A percentile compares a stretch with the other conserved stretches of the same genome.
These are phyloP conservation scores for Pichia ethanolica DNA, from an alignment of 805 yeast genomes.

Conservation along the genomic window DNA sequence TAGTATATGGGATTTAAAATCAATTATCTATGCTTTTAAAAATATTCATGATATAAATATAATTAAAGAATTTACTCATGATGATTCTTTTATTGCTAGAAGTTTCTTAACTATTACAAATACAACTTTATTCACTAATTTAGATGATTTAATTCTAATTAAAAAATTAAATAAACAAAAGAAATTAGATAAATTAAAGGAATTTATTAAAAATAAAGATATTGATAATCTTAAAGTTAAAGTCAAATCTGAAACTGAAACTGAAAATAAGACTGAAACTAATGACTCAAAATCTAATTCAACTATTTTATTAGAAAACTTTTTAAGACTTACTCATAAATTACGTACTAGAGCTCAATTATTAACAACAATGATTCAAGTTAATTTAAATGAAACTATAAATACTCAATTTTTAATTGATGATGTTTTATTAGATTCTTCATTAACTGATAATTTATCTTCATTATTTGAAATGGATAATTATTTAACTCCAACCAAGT, in stretches of 20 bases:
- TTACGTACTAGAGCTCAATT: conserved; percentile 21
- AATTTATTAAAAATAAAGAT: background rate
- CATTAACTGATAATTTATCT: conserved; percentile 18
- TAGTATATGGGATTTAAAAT: conserved; percentile 8
- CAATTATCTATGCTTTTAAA: conserved; percentile 3
- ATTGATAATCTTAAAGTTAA: too few relatives aligned
- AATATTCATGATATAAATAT: conserved; percentile 9
- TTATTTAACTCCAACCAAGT: conserved; percentile 12
- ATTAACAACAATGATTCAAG: conserved; percentile 13
- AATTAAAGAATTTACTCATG: conserved; percentile 8
- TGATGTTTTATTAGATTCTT: conserved; percentile 23
- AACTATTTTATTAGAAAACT: background rate
- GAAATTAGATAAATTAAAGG: background rate
- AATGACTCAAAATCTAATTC: background rate
- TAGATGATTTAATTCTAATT: conserved; percentile 12
- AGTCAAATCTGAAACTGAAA: background rate
- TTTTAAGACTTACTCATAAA: conserved; percentile 15
- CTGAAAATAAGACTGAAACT: background rate
- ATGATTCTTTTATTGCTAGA: conserved; percentile 17
- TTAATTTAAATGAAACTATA: conserved; percentile 12
- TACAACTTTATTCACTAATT: conserved; percentile 10
- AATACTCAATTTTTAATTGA: conserved; percentile 13
- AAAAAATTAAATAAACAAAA: background rate
- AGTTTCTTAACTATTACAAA: conserved; percentile 18
- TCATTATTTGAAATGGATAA: conserved; percentile 16